Evolutionary conservation across 1,284 basidiomycete species (phyloP).

Genomic region (Pisolithus thermaeus): DNA sequence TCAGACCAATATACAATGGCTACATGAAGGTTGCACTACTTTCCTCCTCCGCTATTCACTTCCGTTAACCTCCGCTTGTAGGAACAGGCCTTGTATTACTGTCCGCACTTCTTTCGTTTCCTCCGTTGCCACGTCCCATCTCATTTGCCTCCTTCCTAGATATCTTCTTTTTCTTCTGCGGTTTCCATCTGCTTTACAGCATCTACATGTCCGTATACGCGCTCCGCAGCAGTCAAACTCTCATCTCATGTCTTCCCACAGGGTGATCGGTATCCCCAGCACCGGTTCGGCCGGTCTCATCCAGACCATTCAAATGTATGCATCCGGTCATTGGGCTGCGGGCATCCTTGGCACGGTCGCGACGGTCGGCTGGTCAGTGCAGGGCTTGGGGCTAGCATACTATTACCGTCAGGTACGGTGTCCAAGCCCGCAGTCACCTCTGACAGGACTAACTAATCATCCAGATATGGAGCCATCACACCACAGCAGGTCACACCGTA

Average conservation of each 20-base stretch:
- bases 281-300: conserved; percentile 96
- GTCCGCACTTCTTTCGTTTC: conserved; percentile 36
- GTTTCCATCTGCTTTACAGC: conserved; percentile 89
- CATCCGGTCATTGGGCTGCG: conserved; percentile 58
- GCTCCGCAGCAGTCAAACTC: conserved; percentile 6
- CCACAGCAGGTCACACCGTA: conserved; percentile 76
- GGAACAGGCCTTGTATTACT: conserved; percentile 85
- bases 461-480: conserved; percentile 83
- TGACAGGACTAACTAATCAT: conserved; percentile 8
- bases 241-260: conserved; percentile 29
- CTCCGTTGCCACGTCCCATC: conserved; percentile 23
- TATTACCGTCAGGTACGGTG: conserved; percentile 70
- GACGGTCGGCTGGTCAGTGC: conserved; percentile 83
- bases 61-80: conserved; percentile 25
- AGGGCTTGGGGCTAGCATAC: conserved; percentile 78
- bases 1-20: conserved; percentile 91
- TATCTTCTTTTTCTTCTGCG: conserved; percentile 91
- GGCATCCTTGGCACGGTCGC: conserved; percentile 77
- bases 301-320: conserved; percentile 80
- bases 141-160: conserved; percentile 47
- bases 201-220: conserved; percentile 67
- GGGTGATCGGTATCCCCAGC: conserved; percentile 85
- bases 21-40: conserved; percentile 79
- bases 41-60: conserved; percentile 2
- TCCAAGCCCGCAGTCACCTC: conserved; percentile 1